Evolutionary conservation across 2,329 filamentous ascomycete species (phyloP), one percentile per base, ranked within the genome.

Genomic region (Hymenoscyphus repandus): DNA sequence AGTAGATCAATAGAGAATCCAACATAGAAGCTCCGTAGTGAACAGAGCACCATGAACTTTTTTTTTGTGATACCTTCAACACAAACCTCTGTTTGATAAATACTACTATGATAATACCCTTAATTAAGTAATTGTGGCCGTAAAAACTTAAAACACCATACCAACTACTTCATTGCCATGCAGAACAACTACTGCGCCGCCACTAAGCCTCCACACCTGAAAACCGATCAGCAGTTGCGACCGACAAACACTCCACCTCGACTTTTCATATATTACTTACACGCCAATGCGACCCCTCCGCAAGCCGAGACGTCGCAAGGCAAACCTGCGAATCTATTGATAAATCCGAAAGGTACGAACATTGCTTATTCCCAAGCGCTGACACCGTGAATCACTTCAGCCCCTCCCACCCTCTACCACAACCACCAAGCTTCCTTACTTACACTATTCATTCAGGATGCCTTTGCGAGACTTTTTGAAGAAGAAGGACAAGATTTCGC

Each of bases 401-500:
- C 34, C 32, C 36, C 31, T 33, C 20, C 42, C 20, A 27, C 40
- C 32, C 36, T 33, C 22, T 37, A 33, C 34, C 31, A 45, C 20
- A 38, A 39, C 12, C 30, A 45, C 31, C 10, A 18, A 47, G 15
- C 32, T 20, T 36, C 12, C 20, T 6, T 34, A 47, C 17, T 10
- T 22, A 27, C 22, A 7, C 22, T 12, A 47, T 31, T n/a, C 5
- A 30, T 27, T 49, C 49, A 75, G 65, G 58, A 85, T 84, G 78
- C 72, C 79, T 54, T 69, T 85, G 54, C 76, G 74, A 64, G 76
- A 82, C 59, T 66, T 85, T 27, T 69, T 86, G 51, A 82, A 78
- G 66, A 85, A 82, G 70, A 82, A 81, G 62, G 77, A 81, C 36
- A 79, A 73, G 61, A 67, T 76, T 46, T 69, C 53, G 69, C 67